phyloP scores from a whole-genome alignment of 2,329 filamentous ascomycete species.

The Aspergillus ustus region DNA sequence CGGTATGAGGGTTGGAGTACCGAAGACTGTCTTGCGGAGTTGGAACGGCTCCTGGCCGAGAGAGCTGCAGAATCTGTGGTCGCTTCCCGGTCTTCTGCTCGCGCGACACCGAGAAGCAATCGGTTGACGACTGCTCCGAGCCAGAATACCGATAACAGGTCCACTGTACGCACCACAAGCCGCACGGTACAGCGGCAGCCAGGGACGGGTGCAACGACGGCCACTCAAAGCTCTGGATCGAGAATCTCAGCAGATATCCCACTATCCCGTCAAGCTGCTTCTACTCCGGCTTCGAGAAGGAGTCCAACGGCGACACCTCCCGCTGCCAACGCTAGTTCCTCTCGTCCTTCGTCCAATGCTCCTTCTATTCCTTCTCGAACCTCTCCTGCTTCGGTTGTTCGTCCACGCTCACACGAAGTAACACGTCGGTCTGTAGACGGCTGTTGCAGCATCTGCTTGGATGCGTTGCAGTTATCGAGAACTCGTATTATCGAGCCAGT shows the following conservation, averaged over 20 bases:
- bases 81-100: too few relatives aligned
- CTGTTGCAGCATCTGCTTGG: slow-evolving; percentile 14
- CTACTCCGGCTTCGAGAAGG: not conserved
- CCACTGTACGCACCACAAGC: not conserved
- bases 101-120: not conserved
- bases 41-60: too few relatives aligned
- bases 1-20: too few relatives aligned
- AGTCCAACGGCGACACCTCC: not conserved
- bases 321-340: not conserved
- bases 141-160: not conserved
- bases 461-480: not conserved
- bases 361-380: not conserved
- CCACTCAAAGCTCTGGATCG: not conserved
- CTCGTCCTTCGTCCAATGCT: not conserved
- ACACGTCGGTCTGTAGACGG: slow-evolving; percentile 11
- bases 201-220: not conserved
- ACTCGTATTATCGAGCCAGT: not conserved
- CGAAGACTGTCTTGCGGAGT: too few relatives aligned
- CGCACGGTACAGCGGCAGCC: not conserved
- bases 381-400: not conserved
- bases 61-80: too few relatives aligned
- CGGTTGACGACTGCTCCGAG: not conserved
- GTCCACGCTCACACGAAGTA: not conserved
- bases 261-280: not conserved
- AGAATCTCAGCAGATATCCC: not conserved